Conservation (phyloP, 2,329 filamentous ascomycete species). For the Boeremia exigua region DNA sequence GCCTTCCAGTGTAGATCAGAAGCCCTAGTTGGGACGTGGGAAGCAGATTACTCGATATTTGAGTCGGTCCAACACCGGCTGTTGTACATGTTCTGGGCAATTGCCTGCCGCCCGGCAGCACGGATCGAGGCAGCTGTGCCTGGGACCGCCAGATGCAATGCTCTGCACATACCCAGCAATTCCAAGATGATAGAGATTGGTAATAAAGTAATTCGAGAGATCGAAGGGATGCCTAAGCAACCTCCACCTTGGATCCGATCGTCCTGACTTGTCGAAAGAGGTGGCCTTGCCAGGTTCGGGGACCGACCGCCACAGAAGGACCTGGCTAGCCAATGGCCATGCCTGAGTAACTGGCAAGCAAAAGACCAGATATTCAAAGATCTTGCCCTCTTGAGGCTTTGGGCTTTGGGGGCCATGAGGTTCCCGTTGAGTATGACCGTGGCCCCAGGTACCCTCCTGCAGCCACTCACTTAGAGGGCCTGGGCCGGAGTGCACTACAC, state of each 20-base stretch:
- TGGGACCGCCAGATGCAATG: background rate
- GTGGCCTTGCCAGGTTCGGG: slow-evolving; percentile 1
- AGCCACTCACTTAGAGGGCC: background rate
- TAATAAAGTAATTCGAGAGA: background rate
- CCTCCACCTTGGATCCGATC: background rate
- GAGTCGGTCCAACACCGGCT: no score
- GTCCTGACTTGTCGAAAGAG: background rate
- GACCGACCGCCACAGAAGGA: background rate
- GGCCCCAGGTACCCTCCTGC: background rate
- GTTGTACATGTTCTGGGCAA: background rate
- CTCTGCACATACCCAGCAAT: background rate
- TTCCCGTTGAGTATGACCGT: background rate
- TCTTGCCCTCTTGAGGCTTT: background rate
- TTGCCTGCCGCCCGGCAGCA: background rate
- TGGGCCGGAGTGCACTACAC: background rate
- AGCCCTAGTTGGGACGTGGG: no score
- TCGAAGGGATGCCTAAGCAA: background rate
- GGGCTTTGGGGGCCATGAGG: background rate
- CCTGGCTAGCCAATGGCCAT: background rate
- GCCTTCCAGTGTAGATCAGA: no score
- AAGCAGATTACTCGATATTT: no score
- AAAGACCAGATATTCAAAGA: background rate
- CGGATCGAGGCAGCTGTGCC: background rate
- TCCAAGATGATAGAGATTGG: background rate
- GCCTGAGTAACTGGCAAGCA: background rate